Base-by-base conservation (phyloP, 306 rosid species). In the Hippophae tibetana region DNA sequence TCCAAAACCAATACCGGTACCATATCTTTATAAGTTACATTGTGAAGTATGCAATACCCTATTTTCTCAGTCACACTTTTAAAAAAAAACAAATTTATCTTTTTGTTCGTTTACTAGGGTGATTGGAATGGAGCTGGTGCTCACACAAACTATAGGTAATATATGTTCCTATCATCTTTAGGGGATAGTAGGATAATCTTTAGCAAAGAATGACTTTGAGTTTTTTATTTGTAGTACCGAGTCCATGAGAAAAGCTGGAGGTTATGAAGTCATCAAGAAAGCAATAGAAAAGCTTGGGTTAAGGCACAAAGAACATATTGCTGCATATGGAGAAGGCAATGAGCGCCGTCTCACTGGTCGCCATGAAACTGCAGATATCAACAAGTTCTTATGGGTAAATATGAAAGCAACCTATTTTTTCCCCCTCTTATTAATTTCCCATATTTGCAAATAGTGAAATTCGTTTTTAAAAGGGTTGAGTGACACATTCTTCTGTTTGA, bases 61-160 rank as follows among this genome's bases (percentile, higher is more conserved):
- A 9, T 46, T 58, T 23, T 40, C 47, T 13, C 38, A 8, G 11
- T 49, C 52, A 55, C 2, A 0, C 47, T 40, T 51, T 7, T 8
- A 3, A 12, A 41, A 9, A 26, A 57, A 18, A 18, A 18, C 18
- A 18, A 63, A 18, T 18, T 52, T 31, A 8, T 38, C 10, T 5
- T 8, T 42, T 8, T 42, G n/a, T 10, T 43, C 47, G 4, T 31
- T 31, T 42, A 64, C 27, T 55, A 83, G 89, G 98, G 98, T 74
- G 98, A 92, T 48, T 92, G 98, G 98, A 92, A 83, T 57, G 98
- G 95, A 50, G 98, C 98, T 52, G 93, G 98, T 62, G 98, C 98
- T 76, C 96, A 92, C 85, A 83, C 96, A 53, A 92, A 92, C 62
- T 87, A 87, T 85, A 87, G 95, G 95, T 90, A 63, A 43, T 49